A percentile compares a stretch with the other conserved stretches of the same genome.
Conservation (phyloP, 169 alveolate species). For the Cytauxzoon felis region DNA sequence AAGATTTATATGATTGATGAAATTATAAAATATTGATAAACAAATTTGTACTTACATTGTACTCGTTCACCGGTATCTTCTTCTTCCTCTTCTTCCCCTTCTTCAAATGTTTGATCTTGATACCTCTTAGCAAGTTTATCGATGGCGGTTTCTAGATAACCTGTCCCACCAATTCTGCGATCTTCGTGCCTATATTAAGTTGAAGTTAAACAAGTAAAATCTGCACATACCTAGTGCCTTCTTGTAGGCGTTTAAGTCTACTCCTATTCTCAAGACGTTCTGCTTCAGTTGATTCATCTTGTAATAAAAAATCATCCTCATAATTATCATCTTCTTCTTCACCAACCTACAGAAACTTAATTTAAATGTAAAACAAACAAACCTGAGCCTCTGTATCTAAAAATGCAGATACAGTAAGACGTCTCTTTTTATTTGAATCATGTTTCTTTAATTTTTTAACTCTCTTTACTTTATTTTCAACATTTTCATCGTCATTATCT, state of each 20-base stretch:
- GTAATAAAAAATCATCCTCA: slow-evolving; percentile 53
- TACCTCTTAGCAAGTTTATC: slow-evolving; percentile 78
- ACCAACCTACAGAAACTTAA: slow-evolving; percentile 66
- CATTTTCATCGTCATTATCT: neutral
- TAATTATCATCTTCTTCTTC: slow-evolving; percentile 79
- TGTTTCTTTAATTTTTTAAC: slow-evolving; percentile 26
- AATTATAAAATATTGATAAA: neutral
- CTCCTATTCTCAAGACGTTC: slow-evolving; percentile 70
- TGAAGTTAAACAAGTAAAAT: slow-evolving; percentile 28
- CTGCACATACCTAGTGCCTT: slow-evolving; percentile 50
- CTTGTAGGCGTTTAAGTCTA: slow-evolving; percentile 54
- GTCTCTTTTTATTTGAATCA: slow-evolving; percentile 43
- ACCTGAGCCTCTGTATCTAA: slow-evolving; percentile 84
- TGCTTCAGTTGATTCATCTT: slow-evolving; percentile 68
- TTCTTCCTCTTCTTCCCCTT: slow-evolving; percentile 62
- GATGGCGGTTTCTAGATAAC: slow-evolving; percentile 77
- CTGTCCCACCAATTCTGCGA: slow-evolving; percentile 79
- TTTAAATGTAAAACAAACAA: slow-evolving; percentile 19
- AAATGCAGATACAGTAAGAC: slow-evolving; percentile 69
- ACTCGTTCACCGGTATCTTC: slow-evolving; percentile 66
- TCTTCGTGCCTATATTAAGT: slow-evolving; percentile 30
- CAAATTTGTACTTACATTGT: slow-evolving; percentile 37
- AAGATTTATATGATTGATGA: slow-evolving; percentile 7
- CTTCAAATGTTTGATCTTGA: slow-evolving; percentile 71
- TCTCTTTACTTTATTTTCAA: slow-evolving; percentile 1